A percentile compares a stretch with the other conserved stretches of the same genome.
These are phyloP conservation scores for Aspergillus sp. DNA, from an alignment of 2,329 filamentous ascomycete species.

Conservation along the genomic window DNA sequence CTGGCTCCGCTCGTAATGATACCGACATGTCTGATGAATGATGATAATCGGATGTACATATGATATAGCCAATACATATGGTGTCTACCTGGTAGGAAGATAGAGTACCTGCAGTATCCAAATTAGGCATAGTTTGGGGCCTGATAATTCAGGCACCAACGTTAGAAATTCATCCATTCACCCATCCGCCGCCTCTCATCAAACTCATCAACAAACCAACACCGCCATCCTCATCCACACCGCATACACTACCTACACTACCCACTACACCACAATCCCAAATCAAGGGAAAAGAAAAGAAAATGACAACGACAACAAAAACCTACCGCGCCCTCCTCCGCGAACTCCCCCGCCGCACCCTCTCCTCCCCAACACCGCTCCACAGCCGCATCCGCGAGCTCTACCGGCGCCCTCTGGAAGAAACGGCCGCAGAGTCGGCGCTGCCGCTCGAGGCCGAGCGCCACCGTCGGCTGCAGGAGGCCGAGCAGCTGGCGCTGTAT, in stretches of 20 bases:
- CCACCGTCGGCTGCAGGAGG: constrained; percentile 47
- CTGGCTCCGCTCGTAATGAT: constrained; percentile 37
- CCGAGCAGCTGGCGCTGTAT: constrained; percentile 78
- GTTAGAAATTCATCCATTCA: background rate
- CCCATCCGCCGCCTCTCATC: background rate
- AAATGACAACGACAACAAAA: constrained; percentile 45
- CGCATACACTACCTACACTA: background rate
- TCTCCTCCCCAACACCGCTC: constrained; percentile 64
- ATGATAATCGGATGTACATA: constrained; percentile 23
- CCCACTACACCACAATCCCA: background rate
- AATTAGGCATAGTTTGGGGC: background rate
- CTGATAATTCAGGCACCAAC: background rate
- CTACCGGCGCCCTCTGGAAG: constrained; percentile 45
- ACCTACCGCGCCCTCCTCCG: constrained; percentile 87
- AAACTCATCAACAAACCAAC: background rate
- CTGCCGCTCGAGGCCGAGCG: constrained; percentile 6
- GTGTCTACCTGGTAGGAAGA: too few species aligned
- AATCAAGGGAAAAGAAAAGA: constrained; percentile 16
- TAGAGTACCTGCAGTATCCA: background rate
- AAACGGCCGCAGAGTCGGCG: constrained; percentile 28
- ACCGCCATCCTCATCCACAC: background rate
- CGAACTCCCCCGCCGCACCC: constrained; percentile 73
- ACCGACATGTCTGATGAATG: constrained; percentile 16
- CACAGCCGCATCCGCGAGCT: constrained; percentile 66
- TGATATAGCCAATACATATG: background rate